Evolutionary conservation across 306 rosid genomes (phyloP).

Genomic region (Adenanthera pavonina): DNA sequence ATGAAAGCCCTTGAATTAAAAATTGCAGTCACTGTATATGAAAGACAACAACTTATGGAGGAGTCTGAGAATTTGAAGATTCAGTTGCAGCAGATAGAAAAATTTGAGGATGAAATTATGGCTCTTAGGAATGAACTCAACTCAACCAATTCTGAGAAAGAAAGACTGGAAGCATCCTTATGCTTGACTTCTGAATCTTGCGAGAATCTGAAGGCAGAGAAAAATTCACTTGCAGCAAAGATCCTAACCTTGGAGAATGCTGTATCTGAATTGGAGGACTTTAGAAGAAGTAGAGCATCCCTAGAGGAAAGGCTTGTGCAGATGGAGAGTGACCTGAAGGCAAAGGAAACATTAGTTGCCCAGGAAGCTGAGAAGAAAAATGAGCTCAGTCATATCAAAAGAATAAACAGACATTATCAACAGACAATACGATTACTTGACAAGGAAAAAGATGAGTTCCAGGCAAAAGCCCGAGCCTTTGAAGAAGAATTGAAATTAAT

Average conservation of each 20-base stretch:
- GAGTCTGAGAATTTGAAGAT: slow-evolving; percentile 50
- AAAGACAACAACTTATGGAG: slow-evolving; percentile 50
- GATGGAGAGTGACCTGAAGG: slow-evolving; percentile 53
- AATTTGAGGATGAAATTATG: slow-evolving; percentile 49
- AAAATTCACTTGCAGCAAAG: slow-evolving; percentile 43
- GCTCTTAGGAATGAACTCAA: slow-evolving; percentile 55
- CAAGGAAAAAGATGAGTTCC: slow-evolving; percentile 50
- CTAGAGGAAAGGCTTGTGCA: slow-evolving; percentile 62
- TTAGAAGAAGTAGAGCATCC: slow-evolving; percentile 45
- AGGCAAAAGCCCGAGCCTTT: slow-evolving; percentile 49
- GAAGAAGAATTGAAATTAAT: slow-evolving; percentile 55
- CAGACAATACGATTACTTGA: slow-evolving; percentile 56
- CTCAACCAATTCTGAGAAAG: slow-evolving; percentile 49
- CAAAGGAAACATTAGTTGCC: slow-evolving; percentile 44
- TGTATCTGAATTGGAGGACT: slow-evolving; percentile 54
- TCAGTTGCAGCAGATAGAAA: slow-evolving; percentile 48
- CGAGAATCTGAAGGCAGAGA: slow-evolving; percentile 60
- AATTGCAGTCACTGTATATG: slow-evolving; percentile 51
- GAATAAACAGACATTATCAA: slow-evolving; percentile 52
- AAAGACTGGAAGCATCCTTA: slow-evolving; percentile 56
- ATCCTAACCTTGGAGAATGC: slow-evolving; percentile 54
- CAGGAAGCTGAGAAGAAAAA: slow-evolving; percentile 46
- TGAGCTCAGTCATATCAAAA: slow-evolving; percentile 48
- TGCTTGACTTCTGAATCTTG: slow-evolving; percentile 44
- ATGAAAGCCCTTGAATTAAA: slow-evolving; percentile 53